These are phyloP conservation scores for Nemania sp. DNA, from an alignment of 2,329 filamentous ascomycete genomes.

Conservation along the genomic window DNA sequence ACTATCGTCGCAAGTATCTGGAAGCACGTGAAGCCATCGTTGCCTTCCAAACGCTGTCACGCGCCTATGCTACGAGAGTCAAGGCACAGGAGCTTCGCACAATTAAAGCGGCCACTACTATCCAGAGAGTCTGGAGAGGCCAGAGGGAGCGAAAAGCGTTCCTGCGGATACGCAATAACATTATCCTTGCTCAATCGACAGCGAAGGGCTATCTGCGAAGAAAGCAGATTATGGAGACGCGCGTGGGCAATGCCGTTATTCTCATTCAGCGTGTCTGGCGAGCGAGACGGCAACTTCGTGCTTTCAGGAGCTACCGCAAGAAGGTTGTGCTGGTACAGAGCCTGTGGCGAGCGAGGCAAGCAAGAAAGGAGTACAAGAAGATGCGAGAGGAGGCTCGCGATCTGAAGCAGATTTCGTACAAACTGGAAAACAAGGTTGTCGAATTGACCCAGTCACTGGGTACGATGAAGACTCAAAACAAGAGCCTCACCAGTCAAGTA, in stretches of 20 bases:
- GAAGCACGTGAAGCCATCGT: constrained; percentile 83
- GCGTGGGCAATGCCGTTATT: constrained; percentile 86
- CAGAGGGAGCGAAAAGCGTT: constrained; percentile 86
- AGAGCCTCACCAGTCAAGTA: constrained; percentile 81
- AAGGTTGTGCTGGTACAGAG: constrained; percentile 91
- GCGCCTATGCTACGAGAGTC: constrained; percentile 78
- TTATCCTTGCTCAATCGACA: constrained; percentile 85
- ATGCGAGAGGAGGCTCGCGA: constrained; percentile 95
- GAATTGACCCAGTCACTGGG: constrained; percentile 94
- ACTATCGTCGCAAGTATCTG: constrained; percentile 89
- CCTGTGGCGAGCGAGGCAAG: constrained; percentile 84
- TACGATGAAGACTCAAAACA: constrained; percentile 93
- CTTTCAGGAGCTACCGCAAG: constrained; percentile 86
- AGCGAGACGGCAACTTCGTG: constrained; percentile 73
- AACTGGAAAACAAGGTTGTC: constrained; percentile 98
- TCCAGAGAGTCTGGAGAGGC: constrained; percentile 93
- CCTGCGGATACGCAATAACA: constrained; percentile 75
- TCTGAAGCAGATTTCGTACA: constrained; percentile 99
- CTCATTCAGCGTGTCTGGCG: constrained; percentile 92
- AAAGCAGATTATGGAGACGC: constrained; percentile 90
- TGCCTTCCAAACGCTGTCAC: constrained; percentile 74
- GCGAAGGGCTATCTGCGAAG: constrained; percentile 91
- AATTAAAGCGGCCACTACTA: constrained; percentile 86
- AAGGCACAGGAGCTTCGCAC: constrained; percentile 80
- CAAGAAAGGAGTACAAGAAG: constrained; percentile 84